These are phyloP conservation scores for Coemansia sp. DNA, from an alignment of 192 early-diverging fungal species.

Conservation along the genomic window DNA sequence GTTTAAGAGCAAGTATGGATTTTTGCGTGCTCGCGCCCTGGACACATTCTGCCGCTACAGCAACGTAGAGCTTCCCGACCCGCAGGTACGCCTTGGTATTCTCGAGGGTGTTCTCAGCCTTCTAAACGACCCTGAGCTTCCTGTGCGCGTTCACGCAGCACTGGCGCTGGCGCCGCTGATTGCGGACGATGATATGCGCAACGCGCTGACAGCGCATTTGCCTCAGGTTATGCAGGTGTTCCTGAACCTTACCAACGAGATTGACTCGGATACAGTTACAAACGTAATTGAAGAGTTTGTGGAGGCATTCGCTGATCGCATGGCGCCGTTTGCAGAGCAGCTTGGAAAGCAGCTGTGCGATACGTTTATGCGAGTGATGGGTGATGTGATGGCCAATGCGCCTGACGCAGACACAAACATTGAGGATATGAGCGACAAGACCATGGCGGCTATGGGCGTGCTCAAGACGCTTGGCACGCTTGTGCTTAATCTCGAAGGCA, in stretches of 20 bases:
- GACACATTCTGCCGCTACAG: constrained; percentile 57
- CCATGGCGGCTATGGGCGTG: constrained; percentile 84
- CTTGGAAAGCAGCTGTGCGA: constrained; percentile 83
- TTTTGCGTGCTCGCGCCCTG: constrained; percentile 77
- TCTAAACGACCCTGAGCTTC: constrained; percentile 77
- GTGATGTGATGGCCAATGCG: constrained; percentile 58
- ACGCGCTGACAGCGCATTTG: constrained; percentile 77
- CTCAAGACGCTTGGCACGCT: constrained; percentile 88
- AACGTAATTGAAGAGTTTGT: constrained; percentile 89
- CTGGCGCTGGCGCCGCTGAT: constrained; percentile 80
- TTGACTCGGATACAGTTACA: constrained; percentile 89
- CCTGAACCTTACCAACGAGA: constrained; percentile 84
- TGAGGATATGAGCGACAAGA: constrained; percentile 78
- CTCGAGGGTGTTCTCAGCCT: constrained; percentile 52
- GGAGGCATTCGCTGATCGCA: constrained; percentile 82
- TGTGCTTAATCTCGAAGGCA: constrained; percentile 80
- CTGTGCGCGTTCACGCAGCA: constrained; percentile 85
- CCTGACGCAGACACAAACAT: constrained; percentile 53
- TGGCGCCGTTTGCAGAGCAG: constrained; percentile 91
- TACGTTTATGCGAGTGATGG: constrained; percentile 86
- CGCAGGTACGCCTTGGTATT: constrained; percentile 58
- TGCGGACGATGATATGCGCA: constrained; percentile 66
- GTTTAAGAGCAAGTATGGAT: constrained; percentile 79
- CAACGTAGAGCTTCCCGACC: constrained; percentile 61
- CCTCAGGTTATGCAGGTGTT: constrained; percentile 86